phyloP scores from a whole-genome alignment of 768 basidiomycete species.

The Chiua virens region DNA sequence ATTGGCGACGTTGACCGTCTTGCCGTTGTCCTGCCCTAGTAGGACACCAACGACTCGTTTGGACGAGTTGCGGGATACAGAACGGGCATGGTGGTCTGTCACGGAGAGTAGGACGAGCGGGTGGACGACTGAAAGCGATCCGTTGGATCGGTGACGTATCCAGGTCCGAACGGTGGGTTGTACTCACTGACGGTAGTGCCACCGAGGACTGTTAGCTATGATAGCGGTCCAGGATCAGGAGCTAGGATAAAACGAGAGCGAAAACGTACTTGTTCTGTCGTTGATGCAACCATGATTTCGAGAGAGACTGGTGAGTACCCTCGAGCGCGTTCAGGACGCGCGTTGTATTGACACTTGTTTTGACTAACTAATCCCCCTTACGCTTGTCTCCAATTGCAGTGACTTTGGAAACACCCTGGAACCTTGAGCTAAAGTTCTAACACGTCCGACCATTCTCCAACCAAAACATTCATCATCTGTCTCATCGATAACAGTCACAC shows the following conservation, averaged over 20 bases:
- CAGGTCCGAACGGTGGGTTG: background rate
- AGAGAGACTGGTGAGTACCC: background rate
- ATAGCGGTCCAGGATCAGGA: conserved; percentile 5
- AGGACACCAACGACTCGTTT: conserved; percentile 95
- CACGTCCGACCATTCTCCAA: background rate
- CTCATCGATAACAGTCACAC: too few relatives aligned
- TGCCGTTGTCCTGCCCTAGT: conserved; percentile 93
- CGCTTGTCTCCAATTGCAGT: too few relatives aligned
- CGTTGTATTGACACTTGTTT: conserved; percentile 35
- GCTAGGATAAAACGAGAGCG: background rate
- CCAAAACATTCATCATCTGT: too few relatives aligned
- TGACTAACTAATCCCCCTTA: too few relatives aligned
- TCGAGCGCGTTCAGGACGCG: conserved; percentile 27
- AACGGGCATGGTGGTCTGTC: conserved; percentile 93
- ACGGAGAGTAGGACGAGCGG: conserved; percentile 96
- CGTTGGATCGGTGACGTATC: conserved; percentile 8
- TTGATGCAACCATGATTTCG: conserved; percentile 58
- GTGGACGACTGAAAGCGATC: conserved; percentile 66
- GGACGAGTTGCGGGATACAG: conserved; percentile 74
- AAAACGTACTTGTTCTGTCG: conserved; percentile 63
- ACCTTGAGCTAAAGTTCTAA: too few relatives aligned
- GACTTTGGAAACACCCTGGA: too few relatives aligned
- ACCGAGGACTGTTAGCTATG: conserved; percentile 69
- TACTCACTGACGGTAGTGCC: conserved; percentile 74
- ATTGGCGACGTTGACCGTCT: conserved; percentile 94